Base-by-base conservation (phyloP, 2,329 filamentous ascomycete species). In the Uncinocarpus reesii region DNA sequence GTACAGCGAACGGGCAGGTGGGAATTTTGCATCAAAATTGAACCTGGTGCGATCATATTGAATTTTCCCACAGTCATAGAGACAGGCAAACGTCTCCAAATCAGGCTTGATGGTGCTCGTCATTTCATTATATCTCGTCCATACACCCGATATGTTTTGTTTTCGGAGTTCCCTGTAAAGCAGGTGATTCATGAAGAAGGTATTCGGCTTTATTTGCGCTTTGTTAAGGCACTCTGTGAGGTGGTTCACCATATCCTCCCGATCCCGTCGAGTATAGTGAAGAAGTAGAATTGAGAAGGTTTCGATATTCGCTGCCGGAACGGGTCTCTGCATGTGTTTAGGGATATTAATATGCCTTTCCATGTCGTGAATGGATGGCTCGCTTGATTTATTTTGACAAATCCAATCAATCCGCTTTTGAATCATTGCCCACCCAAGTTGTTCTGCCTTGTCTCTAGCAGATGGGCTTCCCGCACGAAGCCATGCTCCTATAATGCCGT, bases 401-500 rank as follows among this genome's bases (percentile, higher is more conserved):
- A 86, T 77, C 57, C 80, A 77, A 26, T 78, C 71, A 40, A 86
- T 71, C 24, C 84, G 78, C 24, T 78, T 69, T 43, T 79, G 73
- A 52, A 92, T 80, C 86, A 92, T 90, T 47, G 76, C 71, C 84
- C 84, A 88, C 2, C 77, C 85, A 46, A 87, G 70, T 31, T 71
- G 65, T 57, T 88, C 83, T 2, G 83, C 86, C 57, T 76, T 77
- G 42, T 75, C 67, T 45, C 77, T 65, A 47, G 80, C 69, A 18
- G 68, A 66, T 1, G 70, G 68, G 5, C 69, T 76, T 18, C 77
- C 77, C 4, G 78, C 74, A 40, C 86, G 77, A 44, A 92, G 71
- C 76, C 84, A 88, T 1, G 83, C 85, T 7, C 81, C 84, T 47
- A 95, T 78, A 16, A 95, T 72, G 6, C 86, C 84, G 59, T 95